A percentile compares a stretch with the other conserved stretches of the same genome.
Conservation (phyloP, 2,329 filamentous ascomycete genomes). For the Blumeriella jaapii region DNA sequence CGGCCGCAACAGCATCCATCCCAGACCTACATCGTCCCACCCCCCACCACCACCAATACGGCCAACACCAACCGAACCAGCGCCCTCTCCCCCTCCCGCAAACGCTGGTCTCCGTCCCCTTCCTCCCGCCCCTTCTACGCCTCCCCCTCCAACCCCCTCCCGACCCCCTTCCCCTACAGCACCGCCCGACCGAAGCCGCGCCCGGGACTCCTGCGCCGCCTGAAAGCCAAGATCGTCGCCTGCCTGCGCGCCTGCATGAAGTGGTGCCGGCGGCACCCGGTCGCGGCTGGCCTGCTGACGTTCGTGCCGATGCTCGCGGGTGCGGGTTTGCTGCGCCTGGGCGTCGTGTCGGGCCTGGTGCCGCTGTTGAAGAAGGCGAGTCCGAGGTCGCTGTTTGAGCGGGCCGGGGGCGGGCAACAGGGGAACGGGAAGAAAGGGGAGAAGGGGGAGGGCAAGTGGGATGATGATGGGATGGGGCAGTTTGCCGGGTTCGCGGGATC, state of each 20-base stretch:
- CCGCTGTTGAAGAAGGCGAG: conserved; percentile 6
- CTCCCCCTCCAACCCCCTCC: conserved; percentile 16
- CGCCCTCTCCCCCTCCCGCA: conserved; percentile 1
- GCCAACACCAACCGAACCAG: too few relatives aligned
- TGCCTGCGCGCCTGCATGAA: conserved; percentile 11
- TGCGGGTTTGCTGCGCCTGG: conserved; percentile 9
- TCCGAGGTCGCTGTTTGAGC: conserved; percentile 3
- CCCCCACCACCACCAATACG: too few relatives aligned
- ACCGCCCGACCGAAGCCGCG: conserved; percentile 19
- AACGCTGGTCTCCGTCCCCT: conserved; percentile 3
- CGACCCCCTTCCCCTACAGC: conserved; percentile 20
- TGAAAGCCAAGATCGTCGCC: conserved; percentile 13
- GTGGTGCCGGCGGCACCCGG: conserved; percentile 19
- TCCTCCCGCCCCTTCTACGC: conserved; percentile 13
- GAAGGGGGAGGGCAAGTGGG: conserved; percentile 10
- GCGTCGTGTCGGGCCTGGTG: conserved; percentile 3
- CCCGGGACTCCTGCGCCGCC: conserved; percentile 17
- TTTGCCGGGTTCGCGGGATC: conserved; percentile 21
- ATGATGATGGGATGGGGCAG: conserved; percentile 18
- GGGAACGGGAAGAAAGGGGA: conserved; percentile 5
- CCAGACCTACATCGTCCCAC: too few relatives aligned
- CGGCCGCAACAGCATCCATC: too few relatives aligned
- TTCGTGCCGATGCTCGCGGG: conserved; percentile 19
- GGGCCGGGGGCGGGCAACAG: neutral
- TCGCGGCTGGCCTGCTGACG: conserved; percentile 17